phyloP scores from a whole-genome alignment of 305 asterid species.

The Stenogyne calaminthoides region DNA sequence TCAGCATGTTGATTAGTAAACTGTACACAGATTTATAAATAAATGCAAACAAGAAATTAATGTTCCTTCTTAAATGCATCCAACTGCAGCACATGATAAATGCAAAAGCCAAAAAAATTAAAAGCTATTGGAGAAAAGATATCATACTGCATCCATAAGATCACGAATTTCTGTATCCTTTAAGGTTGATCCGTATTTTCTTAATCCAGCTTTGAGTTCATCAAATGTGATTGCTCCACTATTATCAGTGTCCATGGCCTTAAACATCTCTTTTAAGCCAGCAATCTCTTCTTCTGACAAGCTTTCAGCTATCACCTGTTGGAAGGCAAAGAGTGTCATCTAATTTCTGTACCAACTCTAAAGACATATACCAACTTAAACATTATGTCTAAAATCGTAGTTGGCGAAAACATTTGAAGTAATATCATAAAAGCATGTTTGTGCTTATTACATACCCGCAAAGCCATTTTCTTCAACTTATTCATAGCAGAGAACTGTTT shows the following conservation, averaged over 20 bases:
- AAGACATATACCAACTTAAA: constrained; percentile 1
- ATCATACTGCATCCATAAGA: constrained; percentile 93
- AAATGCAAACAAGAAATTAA: constrained; percentile 3
- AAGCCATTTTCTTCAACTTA: constrained; percentile 89
- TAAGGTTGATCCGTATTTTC: constrained; percentile 93
- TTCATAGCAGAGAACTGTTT: constrained; percentile 89
- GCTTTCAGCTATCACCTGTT: constrained; percentile 95
- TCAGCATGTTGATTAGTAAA: not conserved
- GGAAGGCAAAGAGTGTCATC: constrained; percentile 27
- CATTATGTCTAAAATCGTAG: not conserved
- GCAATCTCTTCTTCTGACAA: constrained; percentile 99
- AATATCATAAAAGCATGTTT: not conserved
- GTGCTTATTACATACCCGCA: constrained; percentile 63
- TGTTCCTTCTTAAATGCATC: not conserved
- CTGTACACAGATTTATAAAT: not conserved
- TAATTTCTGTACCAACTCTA: not conserved
- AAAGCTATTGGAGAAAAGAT: constrained; percentile 21
- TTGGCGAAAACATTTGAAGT: constrained; percentile 7
- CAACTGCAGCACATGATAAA: constrained; percentile 21
- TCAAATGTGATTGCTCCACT: constrained; percentile 95
- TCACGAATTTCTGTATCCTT: constrained; percentile 93
- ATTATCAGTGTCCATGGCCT: constrained; percentile 93
- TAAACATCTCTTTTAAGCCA: constrained; percentile 90
- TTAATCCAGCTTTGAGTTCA: constrained; percentile 92
- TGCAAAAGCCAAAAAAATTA: constrained; percentile 10